Conservation (phyloP, 176 grass and related monocot species). For the Oryza meridionalis region DNA sequence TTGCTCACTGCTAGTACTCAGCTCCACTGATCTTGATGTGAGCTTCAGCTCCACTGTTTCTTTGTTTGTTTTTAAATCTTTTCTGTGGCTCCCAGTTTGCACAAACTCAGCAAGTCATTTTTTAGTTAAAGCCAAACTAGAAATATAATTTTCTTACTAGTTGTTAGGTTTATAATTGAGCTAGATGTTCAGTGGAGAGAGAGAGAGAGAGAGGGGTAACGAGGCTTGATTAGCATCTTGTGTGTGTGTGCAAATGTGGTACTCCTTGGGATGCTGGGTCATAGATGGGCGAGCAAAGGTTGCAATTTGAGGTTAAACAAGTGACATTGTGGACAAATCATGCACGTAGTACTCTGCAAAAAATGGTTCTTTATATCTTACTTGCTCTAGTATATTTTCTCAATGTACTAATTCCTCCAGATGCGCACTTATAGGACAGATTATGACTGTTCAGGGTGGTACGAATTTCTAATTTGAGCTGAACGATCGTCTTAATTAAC, state of each 20-base stretch:
- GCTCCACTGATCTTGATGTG: background rate
- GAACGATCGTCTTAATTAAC: background rate
- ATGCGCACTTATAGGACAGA: conserved; percentile 7
- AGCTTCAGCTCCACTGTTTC: conserved; percentile 4
- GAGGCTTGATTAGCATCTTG: background rate
- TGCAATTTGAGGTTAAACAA: background rate
- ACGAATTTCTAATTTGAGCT: background rate
- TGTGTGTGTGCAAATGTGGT: background rate
- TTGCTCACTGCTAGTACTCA: background rate
- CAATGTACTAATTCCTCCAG: background rate
- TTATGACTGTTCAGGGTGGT: background rate
- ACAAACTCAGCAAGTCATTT: conserved; percentile 30
- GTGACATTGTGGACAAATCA: conserved; percentile 9
- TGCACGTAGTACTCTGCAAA: background rate
- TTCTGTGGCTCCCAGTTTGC: background rate
- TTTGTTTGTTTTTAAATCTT: too few species aligned
- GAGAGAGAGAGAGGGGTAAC: background rate
- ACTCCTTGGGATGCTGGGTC: background rate
- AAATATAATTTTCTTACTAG: background rate
- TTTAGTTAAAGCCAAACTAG: conserved; percentile 26
- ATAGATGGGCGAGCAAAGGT: background rate
- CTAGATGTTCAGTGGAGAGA: background rate
- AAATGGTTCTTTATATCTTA: background rate
- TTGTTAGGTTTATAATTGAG: background rate
- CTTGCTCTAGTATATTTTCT: background rate